These are phyloP conservation scores for Nepenthes mirabilis DNA, from an alignment of 148 eudicot genomes.

Conservation along the genomic window DNA sequence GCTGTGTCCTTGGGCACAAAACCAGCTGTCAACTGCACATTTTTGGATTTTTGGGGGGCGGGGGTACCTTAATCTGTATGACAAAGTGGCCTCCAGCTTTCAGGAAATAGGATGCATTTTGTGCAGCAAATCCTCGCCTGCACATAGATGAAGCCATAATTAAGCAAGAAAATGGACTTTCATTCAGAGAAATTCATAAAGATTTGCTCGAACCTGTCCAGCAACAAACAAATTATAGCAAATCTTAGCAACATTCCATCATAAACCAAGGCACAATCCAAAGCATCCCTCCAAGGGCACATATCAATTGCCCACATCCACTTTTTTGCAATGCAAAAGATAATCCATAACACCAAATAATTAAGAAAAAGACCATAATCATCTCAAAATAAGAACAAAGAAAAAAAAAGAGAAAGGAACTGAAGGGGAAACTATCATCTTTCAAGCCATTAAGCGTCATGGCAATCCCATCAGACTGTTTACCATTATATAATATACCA, in stretches of 20 bases:
- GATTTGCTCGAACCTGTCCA: neutral
- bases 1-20: too few relatives aligned
- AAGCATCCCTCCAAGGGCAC: too few relatives aligned
- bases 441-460: neutral
- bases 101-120: constrained; percentile 61
- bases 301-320: too few relatives aligned
- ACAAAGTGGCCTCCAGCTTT: constrained; percentile 78
- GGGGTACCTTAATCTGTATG: constrained; percentile 70
- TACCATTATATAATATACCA: neutral
- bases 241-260: too few relatives aligned
- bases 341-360: too few relatives aligned
- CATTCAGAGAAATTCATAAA: neutral
- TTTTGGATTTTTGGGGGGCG: too few relatives aligned
- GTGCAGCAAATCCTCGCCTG: constrained; percentile 83
- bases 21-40: too few relatives aligned
- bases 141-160: neutral
- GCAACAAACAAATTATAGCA: too few relatives aligned
- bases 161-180: neutral
- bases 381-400: neutral
- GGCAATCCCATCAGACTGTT: neutral
- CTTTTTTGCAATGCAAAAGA: too few relatives aligned
- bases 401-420: neutral
- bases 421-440: neutral
- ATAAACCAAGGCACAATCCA: too few relatives aligned
- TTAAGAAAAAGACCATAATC: too few relatives aligned